phyloP scores from a whole-genome alignment of 306 rosid genomes.

The Glycine tomentella region DNA sequence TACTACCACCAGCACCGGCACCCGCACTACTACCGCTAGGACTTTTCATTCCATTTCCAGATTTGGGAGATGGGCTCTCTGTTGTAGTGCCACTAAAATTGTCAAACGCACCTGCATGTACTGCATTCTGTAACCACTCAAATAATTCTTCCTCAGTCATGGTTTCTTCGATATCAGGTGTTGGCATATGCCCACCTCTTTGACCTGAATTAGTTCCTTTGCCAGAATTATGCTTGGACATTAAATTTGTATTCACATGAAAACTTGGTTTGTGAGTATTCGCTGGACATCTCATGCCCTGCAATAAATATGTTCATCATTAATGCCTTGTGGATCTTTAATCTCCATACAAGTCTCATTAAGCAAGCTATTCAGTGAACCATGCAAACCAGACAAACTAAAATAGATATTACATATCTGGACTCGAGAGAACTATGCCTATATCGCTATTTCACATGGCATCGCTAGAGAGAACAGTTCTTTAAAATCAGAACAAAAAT shows the following conservation, averaged over 20 bases:
- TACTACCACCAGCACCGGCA: not conserved
- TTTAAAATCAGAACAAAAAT: not conserved
- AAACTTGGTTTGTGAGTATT: conserved; percentile 97
- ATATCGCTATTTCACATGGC: conserved; percentile 27
- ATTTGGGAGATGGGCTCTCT: conserved; percentile 66
- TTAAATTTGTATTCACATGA: conserved; percentile 88
- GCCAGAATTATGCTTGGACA: conserved; percentile 68
- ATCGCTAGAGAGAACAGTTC: conserved; percentile 9
- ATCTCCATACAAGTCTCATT: not conserved
- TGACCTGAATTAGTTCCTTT: conserved; percentile 86
- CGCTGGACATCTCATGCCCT: conserved; percentile 98
- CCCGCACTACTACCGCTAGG: conserved; percentile 45
- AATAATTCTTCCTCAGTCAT: conserved; percentile 92
- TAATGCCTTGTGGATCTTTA: conserved; percentile 12
- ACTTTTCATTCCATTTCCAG: conserved; percentile 67
- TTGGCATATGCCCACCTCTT: conserved; percentile 71
- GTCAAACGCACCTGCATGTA: conserved; percentile 75
- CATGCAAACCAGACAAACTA: not conserved
- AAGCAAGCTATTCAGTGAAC: conserved; percentile 34
- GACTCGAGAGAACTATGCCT: not conserved
- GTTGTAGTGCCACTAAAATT: conserved; percentile 57
- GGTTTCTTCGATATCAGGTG: conserved; percentile 73
- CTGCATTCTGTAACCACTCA: conserved; percentile 92
- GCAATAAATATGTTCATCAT: conserved; percentile 47
- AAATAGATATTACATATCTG: conserved; percentile 12